Base-by-base conservation (phyloP, 768 basidiomycete genomes). In the Macrolepiota dolichaula region DNA sequence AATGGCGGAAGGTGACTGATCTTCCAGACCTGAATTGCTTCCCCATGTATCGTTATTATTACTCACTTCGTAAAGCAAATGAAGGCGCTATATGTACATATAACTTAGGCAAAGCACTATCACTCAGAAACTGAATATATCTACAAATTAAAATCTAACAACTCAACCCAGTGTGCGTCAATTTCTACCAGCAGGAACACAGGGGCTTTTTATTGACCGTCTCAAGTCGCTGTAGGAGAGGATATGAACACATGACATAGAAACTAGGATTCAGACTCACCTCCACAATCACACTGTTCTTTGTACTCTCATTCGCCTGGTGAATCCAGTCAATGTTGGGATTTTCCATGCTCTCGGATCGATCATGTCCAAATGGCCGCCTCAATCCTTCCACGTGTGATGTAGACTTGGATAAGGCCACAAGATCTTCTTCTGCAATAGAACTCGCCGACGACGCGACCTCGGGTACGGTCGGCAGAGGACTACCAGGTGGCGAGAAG, bases 381-480 rank as follows among this genome's bases (percentile, higher is more conserved):
- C 44, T 47, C 15, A 61, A 74, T 32, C 79, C 74, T 67, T 91
- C 89, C 9, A 86, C 80, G 67, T 89, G 85, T 17, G 91, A 86
- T 64, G 85, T 83, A 1, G 89, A 90, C 74, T 87, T 91, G 3
- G 91, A 92, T 79, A 92, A 81, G 5, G 82, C 81, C 12, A 85
- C 84, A 58, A 90, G 71, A 68, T 89, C 89, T 63, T 91, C 88
- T 69, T 91, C 89, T 35, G 79, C 81, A 59, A 86, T 75, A 7
- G 87, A 86, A 62, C 78, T 80, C 36, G 81, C 74, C 46, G 78
- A 75, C 12, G 83, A 81, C 2, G 80, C 73, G 19, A 82, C 79
- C 69, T 87, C 87, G 5, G 76, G 81, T 3, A 89, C 82, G 6
- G 83, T 82, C 0, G 82, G 70, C 37, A 88, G 71, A 2, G 87